Percentiles rank a stretch among this genome's conserved stretches.
Conservation (phyloP, 2,329 filamentous ascomycete species). For the Colletotrichum simmondsii region DNA sequence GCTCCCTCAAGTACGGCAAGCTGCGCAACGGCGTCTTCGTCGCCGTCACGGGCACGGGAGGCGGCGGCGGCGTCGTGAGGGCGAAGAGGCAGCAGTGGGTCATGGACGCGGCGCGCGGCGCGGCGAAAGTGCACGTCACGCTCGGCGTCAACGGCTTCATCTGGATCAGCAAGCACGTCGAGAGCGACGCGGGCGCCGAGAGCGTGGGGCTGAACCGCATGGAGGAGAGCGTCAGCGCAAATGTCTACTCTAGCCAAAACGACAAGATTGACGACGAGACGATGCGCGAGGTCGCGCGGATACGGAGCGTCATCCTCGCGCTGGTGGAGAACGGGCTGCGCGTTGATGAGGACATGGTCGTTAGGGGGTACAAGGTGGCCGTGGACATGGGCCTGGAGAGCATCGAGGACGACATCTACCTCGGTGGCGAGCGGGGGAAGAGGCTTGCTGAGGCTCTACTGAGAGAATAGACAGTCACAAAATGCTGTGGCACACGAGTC, state of each 20-base stretch:
- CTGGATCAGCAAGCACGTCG: constrained; percentile 89
- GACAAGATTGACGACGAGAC: constrained; percentile 82
- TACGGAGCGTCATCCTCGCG: constrained; percentile 83
- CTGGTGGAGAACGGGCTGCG: constrained; percentile 84
- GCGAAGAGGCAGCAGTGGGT: constrained; percentile 90
- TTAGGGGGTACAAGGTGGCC: constrained; percentile 82
- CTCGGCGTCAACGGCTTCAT: constrained; percentile 97
- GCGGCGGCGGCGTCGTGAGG: constrained; percentile 86
- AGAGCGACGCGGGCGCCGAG: constrained; percentile 62
- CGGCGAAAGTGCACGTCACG: constrained; percentile 82
- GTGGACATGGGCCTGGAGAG: constrained; percentile 77
- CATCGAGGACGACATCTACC: constrained; percentile 67
- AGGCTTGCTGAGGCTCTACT: constrained; percentile 58
- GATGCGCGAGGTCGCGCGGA: constrained; percentile 86
- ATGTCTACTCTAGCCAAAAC: constrained; percentile 95
- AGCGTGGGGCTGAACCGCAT: constrained; percentile 82
- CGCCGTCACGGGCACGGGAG: constrained; percentile 82
- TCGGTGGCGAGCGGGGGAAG: constrained; percentile 68
- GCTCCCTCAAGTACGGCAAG: constrained; percentile 93
- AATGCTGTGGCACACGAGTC: not conserved
- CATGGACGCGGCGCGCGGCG: constrained; percentile 66
- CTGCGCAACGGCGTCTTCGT: constrained; percentile 93
- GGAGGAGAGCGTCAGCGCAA: constrained; percentile 86
- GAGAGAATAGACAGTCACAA: constrained; percentile 14
- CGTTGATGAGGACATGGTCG: constrained; percentile 92